Evolutionary conservation across 495 filamentous ascomycete species (phyloP).

Genomic region (Hyaloscypha variabilis): DNA sequence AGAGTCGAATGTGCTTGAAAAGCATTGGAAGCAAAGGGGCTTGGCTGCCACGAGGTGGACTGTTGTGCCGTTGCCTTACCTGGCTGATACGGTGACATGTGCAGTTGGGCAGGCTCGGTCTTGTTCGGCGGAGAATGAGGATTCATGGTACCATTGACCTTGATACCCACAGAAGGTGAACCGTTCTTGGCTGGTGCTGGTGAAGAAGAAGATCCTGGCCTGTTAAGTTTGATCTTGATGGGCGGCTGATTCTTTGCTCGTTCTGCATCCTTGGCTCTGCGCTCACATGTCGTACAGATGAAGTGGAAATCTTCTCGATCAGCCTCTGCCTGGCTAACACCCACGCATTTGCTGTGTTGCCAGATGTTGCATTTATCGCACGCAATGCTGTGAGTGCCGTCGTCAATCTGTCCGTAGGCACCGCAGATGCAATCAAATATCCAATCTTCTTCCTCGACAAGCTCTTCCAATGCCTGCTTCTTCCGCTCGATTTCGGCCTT

Average conservation of each 20-base stretch:
- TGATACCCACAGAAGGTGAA: slow-evolving; percentile 15
- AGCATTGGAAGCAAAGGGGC: neutral
- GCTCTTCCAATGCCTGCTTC: slow-evolving; percentile 70
- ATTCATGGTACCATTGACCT: slow-evolving; percentile 17
- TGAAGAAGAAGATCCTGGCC: slow-evolving; percentile 47
- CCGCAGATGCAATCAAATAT: slow-evolving; percentile 94
- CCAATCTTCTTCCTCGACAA: slow-evolving; percentile 81
- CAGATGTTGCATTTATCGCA: slow-evolving; percentile 95
- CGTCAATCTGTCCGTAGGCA: slow-evolving; percentile 86
- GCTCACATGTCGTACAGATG: slow-evolving; percentile 77
- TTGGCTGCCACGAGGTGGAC: slow-evolving; percentile 8
- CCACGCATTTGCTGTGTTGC: slow-evolving; percentile 93
- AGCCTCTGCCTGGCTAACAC: slow-evolving; percentile 73
- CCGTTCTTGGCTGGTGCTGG: slow-evolving; percentile 20
- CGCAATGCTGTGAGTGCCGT: slow-evolving; percentile 90
- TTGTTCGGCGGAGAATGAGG: slow-evolving; percentile 18
- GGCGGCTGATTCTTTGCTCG: slow-evolving; percentile 46
- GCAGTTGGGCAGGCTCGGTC: neutral
- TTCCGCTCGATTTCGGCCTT: slow-evolving; percentile 77
- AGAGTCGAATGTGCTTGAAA: neutral
- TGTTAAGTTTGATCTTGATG: slow-evolving; percentile 75
- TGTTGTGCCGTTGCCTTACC: slow-evolving; percentile 8
- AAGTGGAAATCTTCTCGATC: slow-evolving; percentile 89
- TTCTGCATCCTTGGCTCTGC: slow-evolving; percentile 63
- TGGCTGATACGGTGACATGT: neutral